These are phyloP conservation scores for Botrytis medusae DNA, from an alignment of 2,329 filamentous ascomycete genomes.

Conservation along the genomic window DNA sequence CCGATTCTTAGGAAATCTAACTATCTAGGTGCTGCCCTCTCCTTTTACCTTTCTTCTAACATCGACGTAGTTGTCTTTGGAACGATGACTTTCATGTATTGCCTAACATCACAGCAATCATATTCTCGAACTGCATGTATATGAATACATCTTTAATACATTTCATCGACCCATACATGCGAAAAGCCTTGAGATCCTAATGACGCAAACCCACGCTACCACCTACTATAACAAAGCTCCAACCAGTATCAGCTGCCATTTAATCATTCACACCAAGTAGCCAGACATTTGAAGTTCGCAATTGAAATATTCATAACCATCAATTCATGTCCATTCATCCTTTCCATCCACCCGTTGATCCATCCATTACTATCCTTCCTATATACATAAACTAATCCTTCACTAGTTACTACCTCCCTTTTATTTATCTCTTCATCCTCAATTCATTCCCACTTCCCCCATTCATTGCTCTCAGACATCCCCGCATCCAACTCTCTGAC, in stretches of 20 bases:
- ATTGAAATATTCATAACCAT: constrained; percentile 10
- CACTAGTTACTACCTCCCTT: background rate
- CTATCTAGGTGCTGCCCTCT: too few relatives aligned
- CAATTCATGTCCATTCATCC: constrained; percentile 1
- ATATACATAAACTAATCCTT: constrained; percentile 1
- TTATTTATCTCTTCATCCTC: background rate
- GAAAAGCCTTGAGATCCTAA: background rate
- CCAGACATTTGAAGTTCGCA: background rate
- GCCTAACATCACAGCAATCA: background rate
- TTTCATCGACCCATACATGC: background rate
- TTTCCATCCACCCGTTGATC: background rate
- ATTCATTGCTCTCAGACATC: background rate
- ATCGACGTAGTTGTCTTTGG: background rate
- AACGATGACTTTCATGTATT: background rate
- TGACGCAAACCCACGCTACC: background rate
- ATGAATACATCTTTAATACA: background rate
- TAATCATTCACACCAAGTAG: background rate
- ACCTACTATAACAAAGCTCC: background rate
- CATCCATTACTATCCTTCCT: constrained; percentile 15
- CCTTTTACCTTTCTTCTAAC: too few relatives aligned
- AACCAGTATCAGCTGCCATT: background rate
- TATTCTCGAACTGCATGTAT: background rate
- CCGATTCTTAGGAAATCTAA: too few relatives aligned
- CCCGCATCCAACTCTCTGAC: background rate
- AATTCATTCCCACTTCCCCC: background rate